A percentile compares a stretch with the other conserved stretches of the same genome.
These are phyloP conservation scores for Neonectria coccinea DNA, from an alignment of 2,329 filamentous ascomycete genomes.

Conservation along the genomic window DNA sequence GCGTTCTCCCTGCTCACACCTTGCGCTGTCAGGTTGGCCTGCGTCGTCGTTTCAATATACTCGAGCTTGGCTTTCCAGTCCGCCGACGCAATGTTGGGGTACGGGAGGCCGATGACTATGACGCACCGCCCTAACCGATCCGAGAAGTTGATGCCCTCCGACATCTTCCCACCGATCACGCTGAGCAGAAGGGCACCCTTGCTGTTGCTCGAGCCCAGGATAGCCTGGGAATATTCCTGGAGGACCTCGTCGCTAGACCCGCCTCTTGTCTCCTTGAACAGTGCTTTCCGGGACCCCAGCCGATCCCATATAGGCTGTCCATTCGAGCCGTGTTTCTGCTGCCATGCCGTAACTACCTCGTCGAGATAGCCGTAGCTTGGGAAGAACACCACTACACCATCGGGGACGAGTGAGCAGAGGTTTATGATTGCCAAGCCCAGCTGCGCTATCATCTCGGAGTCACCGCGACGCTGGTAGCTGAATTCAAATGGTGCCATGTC, in stretches of 20 bases:
- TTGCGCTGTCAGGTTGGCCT: slow-evolving; percentile 50
- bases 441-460: slow-evolving; percentile 76
- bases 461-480: slow-evolving; percentile 81
- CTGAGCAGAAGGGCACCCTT: slow-evolving; percentile 85
- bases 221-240: slow-evolving; percentile 75
- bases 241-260: slow-evolving; percentile 77
- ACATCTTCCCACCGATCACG: slow-evolving; percentile 94
- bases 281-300: slow-evolving; percentile 68
- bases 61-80: slow-evolving; percentile 95
- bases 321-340: slow-evolving; percentile 48
- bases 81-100: slow-evolving; percentile 87
- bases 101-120: slow-evolving; percentile 90
- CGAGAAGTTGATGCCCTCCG: slow-evolving; percentile 98
- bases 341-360: slow-evolving; percentile 75
- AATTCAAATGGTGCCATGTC: slow-evolving; percentile 78
- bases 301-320: slow-evolving; percentile 67
- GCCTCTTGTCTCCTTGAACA: slow-evolving; percentile 70
- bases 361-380: slow-evolving; percentile 94
- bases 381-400: slow-evolving; percentile 95
- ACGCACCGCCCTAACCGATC: slow-evolving; percentile 90
- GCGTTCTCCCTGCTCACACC: slow-evolving; percentile 45
- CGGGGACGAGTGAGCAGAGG: slow-evolving; percentile 79
- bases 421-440: slow-evolving; percentile 80
- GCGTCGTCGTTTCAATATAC: slow-evolving; percentile 77
- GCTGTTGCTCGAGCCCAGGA: slow-evolving; percentile 58